Evolutionary conservation across 2,329 filamentous ascomycete genomes (phyloP).

Genomic region (Alternaria infectoria): DNA sequence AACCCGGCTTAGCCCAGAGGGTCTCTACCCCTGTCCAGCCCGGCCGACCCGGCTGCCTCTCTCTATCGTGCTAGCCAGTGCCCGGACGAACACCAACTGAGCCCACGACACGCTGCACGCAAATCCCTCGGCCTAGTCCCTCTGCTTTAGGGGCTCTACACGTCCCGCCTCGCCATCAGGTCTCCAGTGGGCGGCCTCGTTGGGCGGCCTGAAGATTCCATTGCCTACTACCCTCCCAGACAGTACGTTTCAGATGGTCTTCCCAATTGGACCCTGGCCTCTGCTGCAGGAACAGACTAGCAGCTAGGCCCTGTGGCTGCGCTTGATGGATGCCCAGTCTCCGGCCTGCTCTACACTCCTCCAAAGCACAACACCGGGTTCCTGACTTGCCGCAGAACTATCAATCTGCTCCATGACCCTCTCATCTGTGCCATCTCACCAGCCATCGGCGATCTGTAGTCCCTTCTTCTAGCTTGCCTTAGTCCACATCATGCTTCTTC

Average conservation of each 20-base stretch:
- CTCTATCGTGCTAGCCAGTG: neutral
- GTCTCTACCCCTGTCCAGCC: neutral
- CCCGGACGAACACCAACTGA: neutral
- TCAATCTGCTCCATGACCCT: neutral
- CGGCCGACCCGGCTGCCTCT: neutral
- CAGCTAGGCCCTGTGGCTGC: neutral
- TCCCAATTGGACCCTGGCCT: neutral
- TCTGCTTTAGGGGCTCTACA: neutral
- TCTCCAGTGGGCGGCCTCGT: neutral
- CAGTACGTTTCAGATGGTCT: neutral
- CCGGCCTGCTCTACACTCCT: neutral
- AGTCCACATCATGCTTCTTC: neutral
- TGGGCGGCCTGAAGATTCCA: neutral
- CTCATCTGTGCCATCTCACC: neutral
- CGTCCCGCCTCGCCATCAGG: neutral
- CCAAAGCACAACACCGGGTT: neutral
- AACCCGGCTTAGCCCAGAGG: neutral
- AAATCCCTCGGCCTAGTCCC: neutral
- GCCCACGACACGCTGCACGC: neutral
- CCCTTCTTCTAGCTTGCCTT: neutral
- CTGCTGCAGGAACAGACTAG: conserved; percentile 1
- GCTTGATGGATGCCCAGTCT: neutral
- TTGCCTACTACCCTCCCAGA: neutral
- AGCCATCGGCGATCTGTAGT: neutral
- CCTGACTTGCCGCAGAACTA: neutral